Percentiles rank a stretch among this genome's conserved stretches.
Conservation (phyloP, 208 protist genomes). For the Herpetomonas samuelpessoai region DNA sequence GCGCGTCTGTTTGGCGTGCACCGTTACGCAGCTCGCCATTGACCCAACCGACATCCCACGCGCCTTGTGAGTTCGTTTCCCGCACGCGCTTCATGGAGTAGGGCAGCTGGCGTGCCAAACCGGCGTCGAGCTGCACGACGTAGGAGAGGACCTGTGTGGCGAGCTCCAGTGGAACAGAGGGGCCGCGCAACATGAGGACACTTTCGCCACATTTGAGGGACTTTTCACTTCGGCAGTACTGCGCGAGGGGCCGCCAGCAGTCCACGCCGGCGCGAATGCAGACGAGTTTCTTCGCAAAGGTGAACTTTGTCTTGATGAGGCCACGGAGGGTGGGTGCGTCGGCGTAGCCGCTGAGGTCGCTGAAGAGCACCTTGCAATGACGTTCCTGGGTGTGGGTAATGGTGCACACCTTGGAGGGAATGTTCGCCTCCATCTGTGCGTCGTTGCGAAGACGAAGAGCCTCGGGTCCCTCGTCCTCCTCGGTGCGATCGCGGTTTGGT, state of each 20-base stretch:
- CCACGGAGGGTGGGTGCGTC: constrained; percentile 59
- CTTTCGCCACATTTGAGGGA: constrained; percentile 74
- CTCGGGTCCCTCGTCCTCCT: constrained; percentile 61
- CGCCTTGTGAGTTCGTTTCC: constrained; percentile 58
- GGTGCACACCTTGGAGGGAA: constrained; percentile 65
- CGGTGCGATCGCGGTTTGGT: constrained; percentile 37
- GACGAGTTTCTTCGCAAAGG: constrained; percentile 80
- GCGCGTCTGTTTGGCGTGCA: background rate
- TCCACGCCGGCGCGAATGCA: constrained; percentile 44
- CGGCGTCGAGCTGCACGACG: constrained; percentile 62
- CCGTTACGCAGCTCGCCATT: constrained; percentile 55
- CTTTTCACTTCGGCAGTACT: constrained; percentile 76
- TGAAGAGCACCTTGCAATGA: constrained; percentile 59
- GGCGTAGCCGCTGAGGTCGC: constrained; percentile 68
- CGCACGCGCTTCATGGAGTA: constrained; percentile 46
- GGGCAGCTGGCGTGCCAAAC: constrained; percentile 46
- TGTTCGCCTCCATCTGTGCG: constrained; percentile 83
- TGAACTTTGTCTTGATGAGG: constrained; percentile 60
- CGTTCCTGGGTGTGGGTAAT: constrained; percentile 22
- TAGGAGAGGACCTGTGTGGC: constrained; percentile 86
- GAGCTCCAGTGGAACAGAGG: constrained; percentile 49
- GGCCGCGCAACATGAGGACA: constrained; percentile 38
- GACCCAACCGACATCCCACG: constrained; percentile 87
- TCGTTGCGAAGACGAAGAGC: constrained; percentile 65
- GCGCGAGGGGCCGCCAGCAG: constrained; percentile 47